Conservation (phyloP, 2,329 filamentous ascomycete species). For the Knoxdaviesia capensis region DNA sequence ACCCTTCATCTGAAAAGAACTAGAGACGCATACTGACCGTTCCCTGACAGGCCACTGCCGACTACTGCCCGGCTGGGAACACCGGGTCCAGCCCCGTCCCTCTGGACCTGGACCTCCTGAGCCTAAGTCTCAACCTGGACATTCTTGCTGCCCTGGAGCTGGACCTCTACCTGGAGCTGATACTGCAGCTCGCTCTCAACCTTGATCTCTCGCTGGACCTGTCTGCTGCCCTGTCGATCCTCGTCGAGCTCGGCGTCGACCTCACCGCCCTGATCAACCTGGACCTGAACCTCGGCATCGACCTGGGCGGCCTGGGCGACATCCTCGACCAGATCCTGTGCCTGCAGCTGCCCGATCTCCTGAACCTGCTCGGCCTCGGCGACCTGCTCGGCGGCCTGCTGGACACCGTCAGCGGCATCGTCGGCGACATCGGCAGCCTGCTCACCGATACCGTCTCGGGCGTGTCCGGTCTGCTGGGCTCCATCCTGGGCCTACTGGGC, state of each 20-base stretch:
- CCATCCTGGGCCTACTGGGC: too few species aligned
- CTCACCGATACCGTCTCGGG: too few species aligned
- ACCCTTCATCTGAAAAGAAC: too few species aligned
- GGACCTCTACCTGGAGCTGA: not conserved
- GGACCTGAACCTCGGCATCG: slow-evolving; percentile 1
- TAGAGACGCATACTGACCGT: too few species aligned
- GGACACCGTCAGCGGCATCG: slow-evolving; percentile 1
- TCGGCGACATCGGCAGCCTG: not conserved
- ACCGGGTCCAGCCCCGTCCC: too few species aligned
- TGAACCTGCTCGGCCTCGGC: slow-evolving; percentile 1
- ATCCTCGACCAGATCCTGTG: slow-evolving; percentile 1
- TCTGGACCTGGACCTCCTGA: slow-evolving; percentile 1
- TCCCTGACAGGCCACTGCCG: too few species aligned
- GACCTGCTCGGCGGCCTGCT: slow-evolving; percentile 2
- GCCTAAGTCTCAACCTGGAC: not conserved
- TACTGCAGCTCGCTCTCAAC: slow-evolving; percentile 3
- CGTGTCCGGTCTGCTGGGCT: too few species aligned
- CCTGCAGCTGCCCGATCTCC: slow-evolving; percentile 1
- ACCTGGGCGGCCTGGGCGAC: not conserved
- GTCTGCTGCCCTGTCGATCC: not conserved
- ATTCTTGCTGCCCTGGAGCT: not conserved
- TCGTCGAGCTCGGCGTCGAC: slow-evolving; percentile 1
- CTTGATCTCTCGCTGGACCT: slow-evolving; percentile 4
- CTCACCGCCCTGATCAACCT: slow-evolving; percentile 1
- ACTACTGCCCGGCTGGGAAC: too few species aligned